phyloP scores from a whole-genome alignment of 306 rosid species.

The Vigna trinervia region DNA sequence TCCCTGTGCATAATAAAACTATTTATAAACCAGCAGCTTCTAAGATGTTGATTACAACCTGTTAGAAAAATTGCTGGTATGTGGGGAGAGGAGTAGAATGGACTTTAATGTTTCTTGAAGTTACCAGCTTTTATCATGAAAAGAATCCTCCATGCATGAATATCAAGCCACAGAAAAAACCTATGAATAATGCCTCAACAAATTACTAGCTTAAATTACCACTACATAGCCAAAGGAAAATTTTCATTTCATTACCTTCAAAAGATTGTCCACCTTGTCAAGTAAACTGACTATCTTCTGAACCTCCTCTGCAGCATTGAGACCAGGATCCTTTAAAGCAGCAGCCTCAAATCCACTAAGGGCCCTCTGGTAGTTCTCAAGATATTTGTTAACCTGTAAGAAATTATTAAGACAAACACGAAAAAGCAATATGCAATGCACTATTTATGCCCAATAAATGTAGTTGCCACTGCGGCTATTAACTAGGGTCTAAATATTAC shows the following conservation, averaged over 20 bases:
- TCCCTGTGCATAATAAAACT: conserved; percentile 58
- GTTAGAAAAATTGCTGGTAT: conserved; percentile 9
- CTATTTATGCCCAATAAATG: neutral
- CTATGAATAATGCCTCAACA: conserved; percentile 29
- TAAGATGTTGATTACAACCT: conserved; percentile 25
- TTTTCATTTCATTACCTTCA: conserved; percentile 65
- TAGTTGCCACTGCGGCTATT: neutral
- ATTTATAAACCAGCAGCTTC: conserved; percentile 37
- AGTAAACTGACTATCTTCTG: conserved; percentile 85
- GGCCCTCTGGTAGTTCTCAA: conserved; percentile 93
- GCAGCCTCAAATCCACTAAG: conserved; percentile 97
- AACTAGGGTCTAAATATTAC: conserved; percentile 20
- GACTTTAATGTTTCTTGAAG: conserved; percentile 24
- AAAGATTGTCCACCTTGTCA: conserved; percentile 76
- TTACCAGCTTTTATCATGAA: conserved; percentile 31
- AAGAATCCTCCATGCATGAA: conserved; percentile 41
- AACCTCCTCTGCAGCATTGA: conserved; percentile 77
- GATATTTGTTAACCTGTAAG: conserved; percentile 79
- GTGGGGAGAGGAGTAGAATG: conserved; percentile 28
- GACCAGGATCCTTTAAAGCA: conserved; percentile 94
- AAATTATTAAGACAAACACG: conserved; percentile 37
- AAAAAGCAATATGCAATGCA: conserved; percentile 26
- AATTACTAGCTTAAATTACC: conserved; percentile 39
- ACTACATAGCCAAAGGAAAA: conserved; percentile 30
- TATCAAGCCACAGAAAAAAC: conserved; percentile 34